A percentile compares a stretch with the other conserved stretches of the same genome.
These are phyloP conservation scores for Gomphus sp. DNA, from an alignment of 1,284 basidiomycete genomes.

Conservation along the genomic window DNA sequence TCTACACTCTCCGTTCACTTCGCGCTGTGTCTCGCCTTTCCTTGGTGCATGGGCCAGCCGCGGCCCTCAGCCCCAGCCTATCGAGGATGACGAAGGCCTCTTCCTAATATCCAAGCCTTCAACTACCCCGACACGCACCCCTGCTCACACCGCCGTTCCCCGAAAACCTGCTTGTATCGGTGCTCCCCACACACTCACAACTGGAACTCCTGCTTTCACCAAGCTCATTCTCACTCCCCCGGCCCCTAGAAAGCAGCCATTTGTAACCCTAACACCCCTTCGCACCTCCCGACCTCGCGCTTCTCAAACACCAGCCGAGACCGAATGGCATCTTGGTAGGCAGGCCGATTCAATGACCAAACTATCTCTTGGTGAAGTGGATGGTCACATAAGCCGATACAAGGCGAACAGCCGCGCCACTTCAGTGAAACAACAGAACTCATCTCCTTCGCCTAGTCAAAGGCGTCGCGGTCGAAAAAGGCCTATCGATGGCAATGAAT, in stretches of 20 bases:
- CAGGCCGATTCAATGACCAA: constrained; percentile 60
- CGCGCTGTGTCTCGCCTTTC: constrained; percentile 8
- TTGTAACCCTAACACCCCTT: constrained; percentile 59
- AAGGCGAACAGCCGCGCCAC: not conserved
- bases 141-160: not conserved
- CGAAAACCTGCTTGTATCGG: not conserved
- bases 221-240: not conserved
- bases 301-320: constrained; percentile 52
- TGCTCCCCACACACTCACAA: not conserved
- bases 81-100: constrained; percentile 8
- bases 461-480: constrained; percentile 7
- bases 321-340: constrained; percentile 48
- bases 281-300: constrained; percentile 43
- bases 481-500: constrained; percentile 8
- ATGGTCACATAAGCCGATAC: not conserved
- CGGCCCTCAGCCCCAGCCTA: constrained; percentile 1
- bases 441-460: constrained; percentile 1
- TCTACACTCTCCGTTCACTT: constrained; percentile 1
- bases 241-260: constrained; percentile 18
- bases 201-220: not conserved
- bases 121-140: not conserved
- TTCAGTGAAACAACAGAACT: not conserved
- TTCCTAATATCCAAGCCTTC: not conserved
- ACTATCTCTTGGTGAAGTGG: constrained; percentile 48
- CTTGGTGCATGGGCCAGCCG: constrained; percentile 1